Evolutionary conservation across 202 grass and related monocot species (phyloP), one percentile per base, ranked within the genome.

Genomic region (Brachypodium distachyon): DNA sequence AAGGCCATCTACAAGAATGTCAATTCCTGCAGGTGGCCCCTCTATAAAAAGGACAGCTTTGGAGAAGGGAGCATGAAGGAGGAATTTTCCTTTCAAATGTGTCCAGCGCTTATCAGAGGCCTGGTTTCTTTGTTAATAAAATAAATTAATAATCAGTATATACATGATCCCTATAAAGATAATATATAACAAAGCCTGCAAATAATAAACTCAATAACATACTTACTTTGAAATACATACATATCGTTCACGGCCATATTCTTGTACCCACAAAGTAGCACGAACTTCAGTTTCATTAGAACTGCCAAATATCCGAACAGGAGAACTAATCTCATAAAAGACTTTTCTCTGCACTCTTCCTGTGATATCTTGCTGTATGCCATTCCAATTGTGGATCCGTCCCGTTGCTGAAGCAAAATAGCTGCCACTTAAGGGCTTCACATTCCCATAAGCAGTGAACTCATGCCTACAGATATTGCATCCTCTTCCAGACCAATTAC

Each of bases 401-500:
- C 90, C 79, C 44, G 87, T 90, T 36, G 83, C 96, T 36, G 87
- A 87, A 63, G 89, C 91, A 71, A 98, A 95, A 78, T 77, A 93
- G 7, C 72, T 92, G 13, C 91, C 91, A 80, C 71, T 88, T 51
- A 98, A 82, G 25, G 91, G 85, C 40, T n/a, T 51, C 37, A 98
- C 82, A 12, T 86, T 92, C n/a, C 85, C 89, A 69, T 93, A 68
- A 39, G 73, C 80, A 84, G 43, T 84, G 43, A 84, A 39, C 67
- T 88, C 87, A 88, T 95, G 87, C 83, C 87, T 84, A 57, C 73
- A 23, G 73, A 98, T 92, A 74, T 88, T 90, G 81, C 96, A 98
- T 88, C 89, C 95, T 92, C 91, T 92, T 86, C 96, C 96, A 78
- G 89, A 92, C 96, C 96, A 98, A 88, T 85, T 63, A 67, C 79